These are phyloP conservation scores for Salix purpurea DNA, from an alignment of 345 rosid genomes.

Conservation along the genomic window DNA sequence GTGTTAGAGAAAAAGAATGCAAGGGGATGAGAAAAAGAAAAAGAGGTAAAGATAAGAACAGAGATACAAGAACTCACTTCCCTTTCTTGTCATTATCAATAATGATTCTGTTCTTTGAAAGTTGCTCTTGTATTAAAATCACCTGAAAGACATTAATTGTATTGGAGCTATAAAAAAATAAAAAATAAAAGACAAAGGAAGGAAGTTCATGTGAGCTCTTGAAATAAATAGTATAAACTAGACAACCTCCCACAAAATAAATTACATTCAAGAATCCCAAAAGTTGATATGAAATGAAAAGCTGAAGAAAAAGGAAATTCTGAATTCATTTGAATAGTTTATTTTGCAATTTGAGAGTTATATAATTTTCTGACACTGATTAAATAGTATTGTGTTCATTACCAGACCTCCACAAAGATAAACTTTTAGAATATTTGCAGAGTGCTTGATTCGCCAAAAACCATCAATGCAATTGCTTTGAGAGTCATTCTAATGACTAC, in stretches of 20 bases:
- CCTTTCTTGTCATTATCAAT: constrained; percentile 89
- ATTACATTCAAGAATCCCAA: background rate
- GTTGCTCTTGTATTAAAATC: constrained; percentile 87
- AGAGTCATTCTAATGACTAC: too few species aligned
- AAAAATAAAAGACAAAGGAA: background rate
- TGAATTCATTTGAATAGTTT: too few species aligned
- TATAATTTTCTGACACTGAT: too few species aligned
- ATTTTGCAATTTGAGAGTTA: too few species aligned
- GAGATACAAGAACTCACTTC: constrained; percentile 57
- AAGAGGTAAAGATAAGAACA: background rate
- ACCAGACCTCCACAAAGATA: too few species aligned
- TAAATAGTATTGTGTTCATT: too few species aligned
- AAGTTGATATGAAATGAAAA: too few species aligned
- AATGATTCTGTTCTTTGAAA: constrained; percentile 90
- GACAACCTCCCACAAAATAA: background rate
- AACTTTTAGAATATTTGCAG: too few species aligned
- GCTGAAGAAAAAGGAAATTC: too few species aligned
- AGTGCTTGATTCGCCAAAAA: too few species aligned
- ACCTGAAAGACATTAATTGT: constrained; percentile 49
- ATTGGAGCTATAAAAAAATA: background rate
- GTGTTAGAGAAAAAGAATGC: background rate
- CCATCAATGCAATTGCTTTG: too few species aligned
- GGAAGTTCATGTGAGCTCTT: background rate
- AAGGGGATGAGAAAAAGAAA: background rate
- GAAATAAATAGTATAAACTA: background rate